These are phyloP conservation scores for Pueraria montana DNA, from an alignment of 306 rosid species.

Conservation along the genomic window DNA sequence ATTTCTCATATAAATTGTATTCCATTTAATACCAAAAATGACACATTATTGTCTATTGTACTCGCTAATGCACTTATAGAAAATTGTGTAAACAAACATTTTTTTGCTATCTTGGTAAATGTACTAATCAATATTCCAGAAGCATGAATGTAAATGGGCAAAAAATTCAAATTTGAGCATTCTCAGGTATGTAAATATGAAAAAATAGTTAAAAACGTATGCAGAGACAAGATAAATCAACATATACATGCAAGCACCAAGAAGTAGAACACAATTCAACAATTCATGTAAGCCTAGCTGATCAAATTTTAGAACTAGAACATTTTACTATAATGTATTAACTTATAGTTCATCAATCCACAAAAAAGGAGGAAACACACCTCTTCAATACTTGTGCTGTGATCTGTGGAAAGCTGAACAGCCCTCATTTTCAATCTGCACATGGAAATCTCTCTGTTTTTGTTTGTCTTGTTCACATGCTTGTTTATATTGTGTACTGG, in stretches of 20 bases:
- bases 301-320: slow-evolving; percentile 31
- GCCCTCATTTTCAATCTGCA: slow-evolving; percentile 76
- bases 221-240: not conserved
- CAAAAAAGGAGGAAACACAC: slow-evolving; percentile 45
- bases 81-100: not conserved
- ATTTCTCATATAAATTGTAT: not conserved
- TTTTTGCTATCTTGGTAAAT: slow-evolving; percentile 10
- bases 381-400: slow-evolving; percentile 71
- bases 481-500: slow-evolving; percentile 67
- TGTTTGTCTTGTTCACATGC: slow-evolving; percentile 62
- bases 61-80: not conserved
- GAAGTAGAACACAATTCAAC: slow-evolving; percentile 17
- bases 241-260: slow-evolving; percentile 17
- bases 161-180: not conserved
- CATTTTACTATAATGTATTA: slow-evolving; percentile 3
- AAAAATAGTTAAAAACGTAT: not conserved
- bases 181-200: slow-evolving; percentile 4
- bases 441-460: slow-evolving; percentile 66
- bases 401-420: slow-evolving; percentile 77
- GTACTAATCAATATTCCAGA: not conserved
- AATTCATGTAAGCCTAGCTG: slow-evolving; percentile 6
- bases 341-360: slow-evolving; percentile 24
- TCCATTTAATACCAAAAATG: slow-evolving; percentile 15
- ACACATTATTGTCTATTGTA: not conserved
- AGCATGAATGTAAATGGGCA: not conserved